Conservation (phyloP, 2,329 filamentous ascomycete genomes). For the Arthrinium phaeospermum region DNA sequence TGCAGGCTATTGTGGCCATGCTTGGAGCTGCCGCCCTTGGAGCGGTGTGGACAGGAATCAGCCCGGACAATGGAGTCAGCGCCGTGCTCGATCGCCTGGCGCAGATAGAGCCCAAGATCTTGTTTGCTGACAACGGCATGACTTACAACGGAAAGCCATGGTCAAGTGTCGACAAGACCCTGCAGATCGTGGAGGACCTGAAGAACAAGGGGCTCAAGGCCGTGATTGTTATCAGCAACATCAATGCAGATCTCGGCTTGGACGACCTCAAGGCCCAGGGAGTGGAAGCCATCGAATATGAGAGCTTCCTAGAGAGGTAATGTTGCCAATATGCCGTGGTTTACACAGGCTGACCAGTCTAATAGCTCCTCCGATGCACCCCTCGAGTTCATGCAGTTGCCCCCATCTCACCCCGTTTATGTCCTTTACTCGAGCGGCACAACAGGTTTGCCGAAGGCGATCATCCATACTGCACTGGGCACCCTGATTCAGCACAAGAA, state of each 20-base stretch:
- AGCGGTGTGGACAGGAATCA: slow-evolving; percentile 91
- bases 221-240: slow-evolving; percentile 77
- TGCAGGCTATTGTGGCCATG: slow-evolving; percentile 86
- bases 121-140: slow-evolving; percentile 88
- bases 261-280: slow-evolving; percentile 46
- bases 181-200: slow-evolving; percentile 74
- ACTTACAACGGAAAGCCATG: slow-evolving; percentile 92
- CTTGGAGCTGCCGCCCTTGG: slow-evolving; percentile 82
- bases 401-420: slow-evolving; percentile 87
- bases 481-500: slow-evolving; percentile 97
- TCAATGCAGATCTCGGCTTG: slow-evolving; percentile 52
- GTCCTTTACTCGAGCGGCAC: slow-evolving; percentile 94
- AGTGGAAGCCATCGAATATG: slow-evolving; percentile 51
- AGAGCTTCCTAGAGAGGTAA: slow-evolving; percentile 48
- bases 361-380: slow-evolving; percentile 47
- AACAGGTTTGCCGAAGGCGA: slow-evolving; percentile 86
- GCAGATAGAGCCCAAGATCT: slow-evolving; percentile 81
- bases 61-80: slow-evolving; percentile 88
- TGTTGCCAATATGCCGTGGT: neutral
- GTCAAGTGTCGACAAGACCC: slow-evolving; percentile 78
- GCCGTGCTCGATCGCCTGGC: slow-evolving; percentile 86
- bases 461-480: slow-evolving; percentile 88
- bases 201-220: slow-evolving; percentile 64
- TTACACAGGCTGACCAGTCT: neutral
- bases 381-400: slow-evolving; percentile 75